Base-by-base conservation (phyloP, 1,284 basidiomycete genomes). In the Crucibulum parvulum region DNA sequence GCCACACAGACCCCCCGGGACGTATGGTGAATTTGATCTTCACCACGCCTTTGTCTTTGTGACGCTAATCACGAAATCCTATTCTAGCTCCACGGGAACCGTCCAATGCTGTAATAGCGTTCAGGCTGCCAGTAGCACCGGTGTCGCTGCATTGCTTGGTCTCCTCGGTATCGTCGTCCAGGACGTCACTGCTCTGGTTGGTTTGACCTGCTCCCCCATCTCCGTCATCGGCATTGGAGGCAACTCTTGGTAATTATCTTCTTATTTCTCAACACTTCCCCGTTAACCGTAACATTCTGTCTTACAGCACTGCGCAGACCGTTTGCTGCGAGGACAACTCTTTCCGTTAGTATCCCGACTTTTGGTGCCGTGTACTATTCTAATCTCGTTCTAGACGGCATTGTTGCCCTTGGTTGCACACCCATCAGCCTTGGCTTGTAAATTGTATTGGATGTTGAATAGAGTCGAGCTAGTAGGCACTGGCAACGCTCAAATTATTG, bases 101-200 rank as follows among this genome's bases (percentile, higher is more conserved):
- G 13, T 64, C n/a, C 68, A 66, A 35, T 68, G 70, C 59, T 71
- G 68, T 55, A 51, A 69, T 51, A 50, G 45, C 35, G 53, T 54
- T 37, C 37, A 59, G 53, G 45, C 35, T 10, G 38, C 35, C 34
- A 52, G 50, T 54, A 46, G 43, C 34, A 53, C 57, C 48, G 16
- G 18, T 51, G 41, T 16, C 9, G 2, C 46, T 9, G 34, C 5
- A 10, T 18, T 51, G 13, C 13, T 54, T 4, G 56, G 37, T 7
- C 36, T 57, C 24, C 45, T 63, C 15, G 53, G 52, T 36, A 35
- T 61, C 52, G 52, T 39, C 45, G 31, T 60, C 39, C 52, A 43
- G 10, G 39, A 38, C 51, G 54, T 41, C 35, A 35, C 10, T 47
- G 43, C 38, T 6, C 15, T 36, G 4, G 54, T 55, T 18, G 54